A percentile compares a stretch with the other conserved stretches of the same genome.
Evolutionary conservation across 352 stramenopile genomes (phyloP).

Genomic region (Phytopythium sindhum): DNA sequence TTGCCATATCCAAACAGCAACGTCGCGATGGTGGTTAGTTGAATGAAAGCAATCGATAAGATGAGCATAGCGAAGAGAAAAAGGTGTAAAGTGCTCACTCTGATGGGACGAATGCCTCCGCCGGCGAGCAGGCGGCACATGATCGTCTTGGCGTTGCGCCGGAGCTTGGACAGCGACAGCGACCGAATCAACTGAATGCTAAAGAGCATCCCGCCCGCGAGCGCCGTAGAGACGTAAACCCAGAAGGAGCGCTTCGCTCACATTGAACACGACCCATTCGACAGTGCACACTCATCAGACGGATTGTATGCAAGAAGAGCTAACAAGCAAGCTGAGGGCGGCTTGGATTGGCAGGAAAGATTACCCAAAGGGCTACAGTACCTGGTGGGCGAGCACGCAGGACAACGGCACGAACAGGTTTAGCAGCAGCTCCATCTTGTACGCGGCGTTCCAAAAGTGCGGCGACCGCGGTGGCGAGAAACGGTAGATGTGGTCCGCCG

Average conservation of each 20-base stretch:
- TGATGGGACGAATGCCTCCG: constrained; percentile 52
- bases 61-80: neutral
- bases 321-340: neutral
- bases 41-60: neutral
- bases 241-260: constrained; percentile 61
- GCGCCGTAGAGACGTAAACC: constrained; percentile 68
- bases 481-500: constrained; percentile 74
- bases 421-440: constrained; percentile 78
- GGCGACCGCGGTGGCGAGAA: constrained; percentile 67
- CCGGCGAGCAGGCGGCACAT: constrained; percentile 67
- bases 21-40: neutral
- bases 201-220: constrained; percentile 53
- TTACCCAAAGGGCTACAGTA: constrained; percentile 19
- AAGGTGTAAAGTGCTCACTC: constrained; percentile 21
- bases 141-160: constrained; percentile 62
- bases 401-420: constrained; percentile 76
- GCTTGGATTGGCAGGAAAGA: constrained; percentile 5
- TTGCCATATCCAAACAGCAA: neutral
- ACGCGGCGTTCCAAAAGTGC: constrained; percentile 78
- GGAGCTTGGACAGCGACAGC: constrained; percentile 67
- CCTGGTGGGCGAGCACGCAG: constrained; percentile 77
- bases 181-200: constrained; percentile 66
- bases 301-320: neutral
- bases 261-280: constrained; percentile 9
- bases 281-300: constrained; percentile 8